A percentile compares a stretch with the other conserved stretches of the same genome.
Conservation (phyloP, 228 moss, liverwort and hornwort species). For the Sphagnum magellanicum region DNA sequence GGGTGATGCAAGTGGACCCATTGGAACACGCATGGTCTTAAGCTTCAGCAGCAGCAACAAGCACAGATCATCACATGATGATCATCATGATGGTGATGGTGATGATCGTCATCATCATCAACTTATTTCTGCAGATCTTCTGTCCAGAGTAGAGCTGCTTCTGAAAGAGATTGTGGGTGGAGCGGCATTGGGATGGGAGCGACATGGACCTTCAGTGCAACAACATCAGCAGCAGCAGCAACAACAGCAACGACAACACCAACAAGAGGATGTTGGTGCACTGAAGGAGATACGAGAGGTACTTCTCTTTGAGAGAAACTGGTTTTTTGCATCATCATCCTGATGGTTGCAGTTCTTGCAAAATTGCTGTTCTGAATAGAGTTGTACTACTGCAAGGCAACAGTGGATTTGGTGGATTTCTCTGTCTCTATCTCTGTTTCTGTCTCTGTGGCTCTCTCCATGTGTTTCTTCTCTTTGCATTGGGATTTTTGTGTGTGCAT, state of each 20-base stretch:
- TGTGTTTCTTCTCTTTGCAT: no score
- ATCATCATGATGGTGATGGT: background rate
- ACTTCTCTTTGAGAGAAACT: background rate
- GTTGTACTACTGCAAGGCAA: no score
- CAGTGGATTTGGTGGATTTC: no score
- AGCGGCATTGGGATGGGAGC: conserved; percentile 40
- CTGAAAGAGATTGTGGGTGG: conserved; percentile 43
- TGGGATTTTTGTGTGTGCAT: no score
- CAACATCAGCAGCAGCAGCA: no score
- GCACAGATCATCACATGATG: conserved; percentile 5
- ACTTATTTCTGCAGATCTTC: conserved; percentile 6
- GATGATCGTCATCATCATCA: no score
- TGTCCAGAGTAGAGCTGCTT: conserved; percentile 26
- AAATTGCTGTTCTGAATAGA: no score
- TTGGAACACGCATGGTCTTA: conserved; percentile 38
- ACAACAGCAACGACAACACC: conserved; percentile 1
- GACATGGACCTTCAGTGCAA: conserved; percentile 7
- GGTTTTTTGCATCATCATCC: no score
- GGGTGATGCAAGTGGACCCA: conserved; percentile 38
- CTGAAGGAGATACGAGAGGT: conserved; percentile 3
- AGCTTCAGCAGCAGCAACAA: conserved; percentile 10
- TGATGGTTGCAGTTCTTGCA: no score
- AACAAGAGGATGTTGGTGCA: conserved; percentile 29
- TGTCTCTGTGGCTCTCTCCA: no score
- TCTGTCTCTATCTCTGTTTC: no score